phyloP scores from a whole-genome alignment of 2,329 filamentous ascomycete genomes.

The Colletotrichum tanaceti region DNA sequence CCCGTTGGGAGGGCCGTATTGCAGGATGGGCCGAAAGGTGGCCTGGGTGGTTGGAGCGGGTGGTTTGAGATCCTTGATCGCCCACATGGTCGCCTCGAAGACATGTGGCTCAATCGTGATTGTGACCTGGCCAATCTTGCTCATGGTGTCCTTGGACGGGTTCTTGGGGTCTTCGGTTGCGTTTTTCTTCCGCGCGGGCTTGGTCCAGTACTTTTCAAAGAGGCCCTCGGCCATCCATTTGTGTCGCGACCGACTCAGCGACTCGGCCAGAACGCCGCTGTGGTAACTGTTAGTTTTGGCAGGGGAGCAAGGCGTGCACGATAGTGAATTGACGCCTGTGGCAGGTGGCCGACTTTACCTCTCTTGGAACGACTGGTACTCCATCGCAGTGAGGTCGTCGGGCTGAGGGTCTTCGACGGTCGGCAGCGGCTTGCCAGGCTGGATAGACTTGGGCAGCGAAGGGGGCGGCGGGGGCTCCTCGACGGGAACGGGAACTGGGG shows the following conservation, averaged over 20 bases:
- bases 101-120: slow-evolving; percentile 84
- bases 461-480: slow-evolving; percentile 52
- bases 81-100: slow-evolving; percentile 79
- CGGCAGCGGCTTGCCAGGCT: slow-evolving; percentile 75
- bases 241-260: slow-evolving; percentile 77
- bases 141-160: slow-evolving; percentile 77
- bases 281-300: slow-evolving; percentile 21
- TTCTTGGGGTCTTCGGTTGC: slow-evolving; percentile 74
- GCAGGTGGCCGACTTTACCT: slow-evolving; percentile 61
- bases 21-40: slow-evolving; percentile 66
- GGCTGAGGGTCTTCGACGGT: slow-evolving; percentile 76
- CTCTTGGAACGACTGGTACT: slow-evolving; percentile 80
- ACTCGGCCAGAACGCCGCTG: slow-evolving; percentile 80
- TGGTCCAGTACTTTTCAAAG: slow-evolving; percentile 83
- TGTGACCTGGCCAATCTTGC: slow-evolving; percentile 77
- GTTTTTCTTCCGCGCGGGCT: slow-evolving; percentile 76
- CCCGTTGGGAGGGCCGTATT: slow-evolving; percentile 74
- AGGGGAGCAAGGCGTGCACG: not conserved
- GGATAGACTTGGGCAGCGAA: slow-evolving; percentile 71
- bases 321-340: not conserved
- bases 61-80: slow-evolving; percentile 73
- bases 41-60: slow-evolving; percentile 44
- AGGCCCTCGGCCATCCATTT: slow-evolving; percentile 79
- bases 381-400: slow-evolving; percentile 69
- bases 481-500: slow-evolving; percentile 56